Evolutionary conservation across 164 flowering plant genomes (phyloP).

Genomic region (Houttuynia cordata): DNA sequence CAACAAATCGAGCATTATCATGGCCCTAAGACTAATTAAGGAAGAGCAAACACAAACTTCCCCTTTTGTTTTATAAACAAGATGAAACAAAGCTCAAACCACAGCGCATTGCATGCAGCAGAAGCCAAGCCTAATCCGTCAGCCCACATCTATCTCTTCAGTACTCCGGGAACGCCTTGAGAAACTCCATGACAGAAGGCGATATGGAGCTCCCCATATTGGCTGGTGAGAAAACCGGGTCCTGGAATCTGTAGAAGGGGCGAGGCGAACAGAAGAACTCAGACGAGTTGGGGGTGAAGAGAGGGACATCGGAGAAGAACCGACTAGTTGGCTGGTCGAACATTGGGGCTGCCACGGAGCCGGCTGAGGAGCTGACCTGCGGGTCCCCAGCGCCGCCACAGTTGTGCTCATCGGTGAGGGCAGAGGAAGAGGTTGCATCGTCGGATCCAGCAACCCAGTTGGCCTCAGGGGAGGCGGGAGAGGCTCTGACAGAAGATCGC

Average conservation of each 20-base stretch:
- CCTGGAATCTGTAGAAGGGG: constrained; percentile 19
- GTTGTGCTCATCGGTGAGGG: constrained; percentile 24
- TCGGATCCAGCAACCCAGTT: constrained; percentile 3
- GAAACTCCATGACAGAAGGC: constrained; percentile 18
- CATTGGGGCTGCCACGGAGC: neutral
- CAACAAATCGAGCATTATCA: too few species aligned
- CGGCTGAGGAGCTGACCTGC: constrained; percentile 12
- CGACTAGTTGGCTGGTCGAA: constrained; percentile 2
- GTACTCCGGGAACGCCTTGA: constrained; percentile 19
- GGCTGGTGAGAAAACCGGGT: constrained; percentile 13
- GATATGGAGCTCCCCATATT: constrained; percentile 13
- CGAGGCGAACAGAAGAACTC: constrained; percentile 23
- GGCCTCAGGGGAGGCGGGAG: constrained; percentile 1
- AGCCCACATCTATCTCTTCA: too few species aligned
- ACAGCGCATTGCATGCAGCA: too few species aligned
- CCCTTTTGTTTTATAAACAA: too few species aligned
- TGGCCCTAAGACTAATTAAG: too few species aligned
- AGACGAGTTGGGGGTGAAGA: constrained; percentile 24
- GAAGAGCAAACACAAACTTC: too few species aligned
- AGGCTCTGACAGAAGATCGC: neutral
- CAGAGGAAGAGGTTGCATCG: constrained; percentile 18
- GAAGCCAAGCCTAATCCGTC: too few species aligned
- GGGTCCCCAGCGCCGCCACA: constrained; percentile 6
- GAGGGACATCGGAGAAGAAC: constrained; percentile 23
- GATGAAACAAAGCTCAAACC: too few species aligned